phyloP scores from a whole-genome alignment of 371 early-diverging fungal species.

The Mortierella sp. region DNA sequence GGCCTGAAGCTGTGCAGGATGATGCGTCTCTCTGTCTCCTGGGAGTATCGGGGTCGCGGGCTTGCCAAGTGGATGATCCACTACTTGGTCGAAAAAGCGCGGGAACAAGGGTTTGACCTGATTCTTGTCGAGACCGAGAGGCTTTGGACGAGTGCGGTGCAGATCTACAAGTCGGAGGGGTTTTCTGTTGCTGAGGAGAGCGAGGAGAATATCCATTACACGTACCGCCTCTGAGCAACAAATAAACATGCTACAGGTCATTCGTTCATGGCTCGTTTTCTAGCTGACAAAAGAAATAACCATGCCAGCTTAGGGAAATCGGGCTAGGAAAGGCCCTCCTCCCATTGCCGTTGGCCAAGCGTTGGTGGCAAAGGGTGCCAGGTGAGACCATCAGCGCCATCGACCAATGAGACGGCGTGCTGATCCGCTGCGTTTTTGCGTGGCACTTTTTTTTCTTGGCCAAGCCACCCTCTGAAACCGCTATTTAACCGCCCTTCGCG shows the following conservation, averaged over 20 bases:
- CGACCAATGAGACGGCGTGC: conserved; percentile 11
- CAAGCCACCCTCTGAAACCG: background rate
- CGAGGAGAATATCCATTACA: conserved; percentile 33
- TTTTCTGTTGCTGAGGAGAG: conserved; percentile 26
- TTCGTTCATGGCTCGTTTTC: background rate
- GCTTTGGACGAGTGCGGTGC: conserved; percentile 46
- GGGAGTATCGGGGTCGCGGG: conserved; percentile 38
- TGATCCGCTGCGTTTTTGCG: background rate
- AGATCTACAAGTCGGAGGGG: conserved; percentile 37
- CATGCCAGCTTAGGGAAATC: too few relatives aligned
- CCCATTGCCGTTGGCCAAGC: background rate
- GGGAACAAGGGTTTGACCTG: conserved; percentile 23
- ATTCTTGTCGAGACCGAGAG: conserved; percentile 49
- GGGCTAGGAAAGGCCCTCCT: too few relatives aligned
- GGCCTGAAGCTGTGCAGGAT: conserved; percentile 39
- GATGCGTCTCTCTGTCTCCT: conserved; percentile 47
- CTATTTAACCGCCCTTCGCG: conserved; percentile 18
- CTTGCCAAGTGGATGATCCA: conserved; percentile 33
- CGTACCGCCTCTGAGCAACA: conserved; percentile 11
- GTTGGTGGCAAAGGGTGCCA: conserved; percentile 28
- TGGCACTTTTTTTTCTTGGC: conserved; percentile 6
- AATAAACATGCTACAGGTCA: background rate
- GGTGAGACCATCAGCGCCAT: background rate
- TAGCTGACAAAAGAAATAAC: background rate
- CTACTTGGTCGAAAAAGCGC: conserved; percentile 24